Evolutionary conservation across 1,139 yeast genomes (phyloP), one percentile per base, ranked within the genome.

Genomic region (Blastobotrys capitulatus): DNA sequence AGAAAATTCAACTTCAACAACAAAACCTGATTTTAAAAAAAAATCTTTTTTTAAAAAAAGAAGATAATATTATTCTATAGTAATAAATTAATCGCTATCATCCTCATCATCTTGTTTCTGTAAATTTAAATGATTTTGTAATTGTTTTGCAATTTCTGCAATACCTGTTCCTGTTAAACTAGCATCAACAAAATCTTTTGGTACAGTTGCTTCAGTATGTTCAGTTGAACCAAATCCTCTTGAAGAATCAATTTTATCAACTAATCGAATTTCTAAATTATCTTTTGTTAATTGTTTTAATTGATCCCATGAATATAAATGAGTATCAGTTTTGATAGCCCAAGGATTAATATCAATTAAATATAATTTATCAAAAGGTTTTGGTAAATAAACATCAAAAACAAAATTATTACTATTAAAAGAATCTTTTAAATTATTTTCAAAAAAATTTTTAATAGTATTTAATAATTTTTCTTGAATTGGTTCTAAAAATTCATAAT

Each of bases 191-290:
- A 94, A 80, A 59, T 92, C 99, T 48, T 79, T 73, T 0, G 99
- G 98, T 2, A 92, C 96, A 60, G 86, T 90, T 62, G 84, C 88
- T 61, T 90, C 96, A 2, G 95, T 80, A 62, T 86, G 92, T 49
- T 88, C 95, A 57, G 84, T 86, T 0, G 81, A 70, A 0, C 87
- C 83, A 69, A 89, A 87, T 31, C 92, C 73, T 1, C 68, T 49
- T 4, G 70, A 57, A 0, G 86, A 84, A 26, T 85, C 74, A 52
- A 84, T 81, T 39, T 80, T 79, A 2, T 81, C 75, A 12, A 92
- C 82, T 12, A 90, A 66, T 40, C 97, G 71, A n/a, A 90, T 64
- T 44, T 80, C 82, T 32, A 73, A 74, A 6, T 63, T 69, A 44
- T 65, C 60, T 12, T 68, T 12, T 65, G 65, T 7, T 61, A 74